Percentiles rank a stretch among this genome's conserved stretches.
phyloP scores from a whole-genome alignment of 1,284 basidiomycete species.

The Naganishia sp. region DNA sequence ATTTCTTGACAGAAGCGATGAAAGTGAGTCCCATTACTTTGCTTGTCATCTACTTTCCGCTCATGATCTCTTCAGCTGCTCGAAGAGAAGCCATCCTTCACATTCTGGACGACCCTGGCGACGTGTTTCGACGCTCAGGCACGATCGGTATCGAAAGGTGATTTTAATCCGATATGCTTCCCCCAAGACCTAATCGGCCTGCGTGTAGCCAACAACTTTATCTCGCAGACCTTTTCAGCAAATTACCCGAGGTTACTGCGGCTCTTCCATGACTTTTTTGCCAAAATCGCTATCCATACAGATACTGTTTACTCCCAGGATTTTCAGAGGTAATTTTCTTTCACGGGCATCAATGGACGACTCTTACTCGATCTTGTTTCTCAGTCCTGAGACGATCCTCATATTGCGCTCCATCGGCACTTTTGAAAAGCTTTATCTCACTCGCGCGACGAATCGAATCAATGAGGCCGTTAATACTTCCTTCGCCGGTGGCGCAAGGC shows the following conservation, averaged over 20 bases:
- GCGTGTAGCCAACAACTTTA: conserved; percentile 56
- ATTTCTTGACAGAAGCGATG: conserved; percentile 89
- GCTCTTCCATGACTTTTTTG: conserved; percentile 92
- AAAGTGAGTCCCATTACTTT: conserved; percentile 59
- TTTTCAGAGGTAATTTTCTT: conserved; percentile 71
- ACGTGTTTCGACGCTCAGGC: conserved; percentile 76
- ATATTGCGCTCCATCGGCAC: conserved; percentile 76
- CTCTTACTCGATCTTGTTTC: not conserved
- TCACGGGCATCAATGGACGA: not conserved
- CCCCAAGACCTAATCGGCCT: not conserved
- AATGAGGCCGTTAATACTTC: conserved; percentile 75
- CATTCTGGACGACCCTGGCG: conserved; percentile 85
- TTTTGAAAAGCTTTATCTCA: conserved; percentile 81
- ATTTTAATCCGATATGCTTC: conserved; percentile 31
- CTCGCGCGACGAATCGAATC: conserved; percentile 75
- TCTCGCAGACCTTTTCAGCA: conserved; percentile 80
- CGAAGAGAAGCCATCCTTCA: conserved; percentile 84
- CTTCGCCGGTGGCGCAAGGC: conserved; percentile 65
- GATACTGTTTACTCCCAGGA: conserved; percentile 82
- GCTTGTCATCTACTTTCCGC: conserved; percentile 20
- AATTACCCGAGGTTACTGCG: conserved; percentile 84
- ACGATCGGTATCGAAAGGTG: conserved; percentile 73
- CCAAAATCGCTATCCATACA: conserved; percentile 89
- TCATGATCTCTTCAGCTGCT: conserved; percentile 59
- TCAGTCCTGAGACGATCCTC: conserved; percentile 84